These are phyloP conservation scores for Fusarium falciforme DNA, from an alignment of 2,329 filamentous ascomycete species.

Conservation along the genomic window DNA sequence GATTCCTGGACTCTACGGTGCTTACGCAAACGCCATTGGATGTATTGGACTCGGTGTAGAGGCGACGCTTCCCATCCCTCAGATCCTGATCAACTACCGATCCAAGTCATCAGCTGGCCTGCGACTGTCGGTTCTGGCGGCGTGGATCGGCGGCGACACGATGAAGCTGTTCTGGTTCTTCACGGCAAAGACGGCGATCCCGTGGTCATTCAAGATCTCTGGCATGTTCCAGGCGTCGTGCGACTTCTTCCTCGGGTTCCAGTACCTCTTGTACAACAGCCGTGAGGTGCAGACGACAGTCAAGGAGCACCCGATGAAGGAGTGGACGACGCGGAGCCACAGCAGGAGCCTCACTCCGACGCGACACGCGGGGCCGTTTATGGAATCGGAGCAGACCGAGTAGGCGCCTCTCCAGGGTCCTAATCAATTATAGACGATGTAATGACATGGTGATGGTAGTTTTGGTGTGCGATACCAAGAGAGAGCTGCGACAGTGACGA, in stretches of 20 bases:
- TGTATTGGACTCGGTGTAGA: constrained; percentile 82
- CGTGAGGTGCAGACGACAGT: constrained; percentile 51
- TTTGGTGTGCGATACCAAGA: constrained; percentile 13
- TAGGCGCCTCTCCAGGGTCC: background rate
- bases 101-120: constrained; percentile 81
- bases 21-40: constrained; percentile 77
- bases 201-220: constrained; percentile 83
- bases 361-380: constrained; percentile 53
- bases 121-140: constrained; percentile 77
- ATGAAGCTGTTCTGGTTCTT: constrained; percentile 94
- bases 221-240: constrained; percentile 84
- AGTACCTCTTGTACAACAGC: constrained; percentile 78
- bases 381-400: constrained; percentile 47
- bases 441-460: constrained; percentile 27
- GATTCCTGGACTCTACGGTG: constrained; percentile 66
- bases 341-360: constrained; percentile 54
- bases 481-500: constrained; percentile 5
- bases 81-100: constrained; percentile 78
- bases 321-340: constrained; percentile 46
- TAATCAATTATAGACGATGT: constrained; percentile 24
- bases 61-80: constrained; percentile 83
- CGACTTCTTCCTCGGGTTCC: constrained; percentile 78
- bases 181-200: constrained; percentile 75
- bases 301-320: constrained; percentile 54
- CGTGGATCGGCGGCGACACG: constrained; percentile 82